phyloP scores from a whole-genome alignment of 164 flowering plant species.

The Aristolochia californica region DNA sequence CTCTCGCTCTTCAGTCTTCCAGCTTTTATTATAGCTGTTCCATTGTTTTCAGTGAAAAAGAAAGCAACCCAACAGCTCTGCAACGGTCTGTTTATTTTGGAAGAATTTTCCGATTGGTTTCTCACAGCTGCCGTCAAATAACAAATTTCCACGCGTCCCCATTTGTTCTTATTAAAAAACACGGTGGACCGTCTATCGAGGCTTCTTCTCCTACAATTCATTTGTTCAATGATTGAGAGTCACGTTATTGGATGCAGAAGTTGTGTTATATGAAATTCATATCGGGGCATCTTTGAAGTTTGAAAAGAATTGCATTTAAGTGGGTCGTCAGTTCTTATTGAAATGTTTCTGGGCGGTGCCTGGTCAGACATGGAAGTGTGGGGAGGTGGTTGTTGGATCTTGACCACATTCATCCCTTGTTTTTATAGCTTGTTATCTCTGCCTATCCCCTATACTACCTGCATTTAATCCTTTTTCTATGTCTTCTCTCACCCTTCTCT shows the following conservation, averaged over 20 bases:
- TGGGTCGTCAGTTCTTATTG: neutral
- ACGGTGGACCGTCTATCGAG: neutral
- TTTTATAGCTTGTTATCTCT: neutral
- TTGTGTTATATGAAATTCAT: neutral
- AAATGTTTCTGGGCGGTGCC: neutral
- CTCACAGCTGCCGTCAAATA: neutral
- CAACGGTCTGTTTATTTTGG: neutral
- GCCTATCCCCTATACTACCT: too few species aligned
- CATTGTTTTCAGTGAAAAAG: neutral
- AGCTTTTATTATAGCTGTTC: neutral
- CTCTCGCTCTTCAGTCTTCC: neutral
- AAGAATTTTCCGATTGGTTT: neutral
- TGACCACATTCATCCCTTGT: neutral
- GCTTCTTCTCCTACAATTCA: neutral
- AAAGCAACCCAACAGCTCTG: neutral
- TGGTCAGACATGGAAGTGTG: neutral
- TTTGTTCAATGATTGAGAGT: neutral
- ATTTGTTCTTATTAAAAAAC: neutral
- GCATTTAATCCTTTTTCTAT: too few species aligned
- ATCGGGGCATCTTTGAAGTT: neutral
- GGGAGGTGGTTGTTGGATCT: constrained; percentile 2
- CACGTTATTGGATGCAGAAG: neutral
- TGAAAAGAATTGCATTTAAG: neutral
- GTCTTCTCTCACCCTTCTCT: too few species aligned
- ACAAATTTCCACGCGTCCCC: neutral